Conservation (phyloP, 345 rosid genomes). For the Noccaea caerulescens region DNA sequence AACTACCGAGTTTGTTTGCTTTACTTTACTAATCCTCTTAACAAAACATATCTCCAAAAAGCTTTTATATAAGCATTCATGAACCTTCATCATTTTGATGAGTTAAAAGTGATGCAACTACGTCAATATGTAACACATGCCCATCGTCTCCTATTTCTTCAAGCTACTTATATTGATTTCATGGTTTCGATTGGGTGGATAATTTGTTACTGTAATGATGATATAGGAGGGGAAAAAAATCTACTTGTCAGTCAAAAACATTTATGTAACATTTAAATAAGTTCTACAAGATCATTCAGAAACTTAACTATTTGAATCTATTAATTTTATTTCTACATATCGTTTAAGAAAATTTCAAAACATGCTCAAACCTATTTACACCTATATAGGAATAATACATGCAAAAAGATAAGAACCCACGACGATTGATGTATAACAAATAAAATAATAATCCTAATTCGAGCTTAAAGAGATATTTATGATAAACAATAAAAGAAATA, state of each 20-base stretch:
- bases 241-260: no score
- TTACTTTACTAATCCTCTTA: no score
- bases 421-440: constrained; percentile 27
- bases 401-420: constrained; percentile 5
- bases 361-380: constrained; percentile 28
- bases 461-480: constrained; percentile 9
- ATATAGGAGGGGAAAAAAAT: no score
- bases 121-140: no score
- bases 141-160: no score
- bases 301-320: background rate
- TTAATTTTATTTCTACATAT: constrained; percentile 27
- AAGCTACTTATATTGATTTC: no score
- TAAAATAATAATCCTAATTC: constrained; percentile 20
- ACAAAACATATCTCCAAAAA: no score
- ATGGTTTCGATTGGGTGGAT: no score
- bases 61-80: no score
- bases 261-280: background rate
- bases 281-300: background rate
- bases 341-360: background rate
- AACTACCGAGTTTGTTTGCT: no score
- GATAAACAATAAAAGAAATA: constrained; percentile 11
- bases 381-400: background rate
- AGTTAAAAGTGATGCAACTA: no score
- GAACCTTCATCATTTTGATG: background rate
- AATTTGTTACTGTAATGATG: no score